Conservation (phyloP, 768 basidiomycete species). For the Termitomyces sp. region DNA sequence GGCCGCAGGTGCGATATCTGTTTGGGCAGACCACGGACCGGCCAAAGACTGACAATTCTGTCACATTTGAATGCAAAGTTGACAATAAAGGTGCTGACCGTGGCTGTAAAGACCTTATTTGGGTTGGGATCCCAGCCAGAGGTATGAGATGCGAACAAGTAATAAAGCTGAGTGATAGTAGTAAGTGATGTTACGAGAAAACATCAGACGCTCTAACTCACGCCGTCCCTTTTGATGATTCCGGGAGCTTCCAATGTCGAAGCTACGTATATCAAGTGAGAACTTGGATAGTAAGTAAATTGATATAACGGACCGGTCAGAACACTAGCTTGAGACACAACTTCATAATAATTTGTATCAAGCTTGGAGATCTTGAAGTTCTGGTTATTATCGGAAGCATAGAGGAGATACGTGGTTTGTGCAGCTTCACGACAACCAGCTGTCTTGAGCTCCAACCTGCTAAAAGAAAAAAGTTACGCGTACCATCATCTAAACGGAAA, state of each 20-base stretch:
- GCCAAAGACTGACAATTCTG: constrained; percentile 35
- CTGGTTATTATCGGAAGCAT: constrained; percentile 64
- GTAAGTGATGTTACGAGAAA: background rate
- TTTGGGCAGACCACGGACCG: constrained; percentile 50
- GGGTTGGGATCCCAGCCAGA: constrained; percentile 56
- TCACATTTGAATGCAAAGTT: background rate
- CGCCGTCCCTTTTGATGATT: constrained; percentile 52
- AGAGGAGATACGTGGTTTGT: constrained; percentile 51
- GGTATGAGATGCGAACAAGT: constrained; percentile 56
- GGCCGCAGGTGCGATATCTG: constrained; percentile 46
- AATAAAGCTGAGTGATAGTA: constrained; percentile 36
- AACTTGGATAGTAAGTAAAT: background rate
- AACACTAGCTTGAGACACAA: constrained; percentile 39
- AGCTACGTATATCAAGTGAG: constrained; percentile 20
- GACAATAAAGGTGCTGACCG: constrained; percentile 25
- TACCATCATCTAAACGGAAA: constrained; percentile 32
- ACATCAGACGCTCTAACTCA: constrained; percentile 13
- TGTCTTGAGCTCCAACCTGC: background rate
- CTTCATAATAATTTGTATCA: constrained; percentile 54
- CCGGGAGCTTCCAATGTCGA: constrained; percentile 59
- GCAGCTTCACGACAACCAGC: constrained; percentile 22
- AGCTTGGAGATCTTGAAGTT: constrained; percentile 60
- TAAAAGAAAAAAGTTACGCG: background rate
- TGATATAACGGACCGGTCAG: constrained; percentile 30
- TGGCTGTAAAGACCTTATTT: constrained; percentile 51